These are phyloP conservation scores for Penicillium crystallinum DNA, from an alignment of 495 filamentous ascomycete genomes.

Conservation along the genomic window DNA sequence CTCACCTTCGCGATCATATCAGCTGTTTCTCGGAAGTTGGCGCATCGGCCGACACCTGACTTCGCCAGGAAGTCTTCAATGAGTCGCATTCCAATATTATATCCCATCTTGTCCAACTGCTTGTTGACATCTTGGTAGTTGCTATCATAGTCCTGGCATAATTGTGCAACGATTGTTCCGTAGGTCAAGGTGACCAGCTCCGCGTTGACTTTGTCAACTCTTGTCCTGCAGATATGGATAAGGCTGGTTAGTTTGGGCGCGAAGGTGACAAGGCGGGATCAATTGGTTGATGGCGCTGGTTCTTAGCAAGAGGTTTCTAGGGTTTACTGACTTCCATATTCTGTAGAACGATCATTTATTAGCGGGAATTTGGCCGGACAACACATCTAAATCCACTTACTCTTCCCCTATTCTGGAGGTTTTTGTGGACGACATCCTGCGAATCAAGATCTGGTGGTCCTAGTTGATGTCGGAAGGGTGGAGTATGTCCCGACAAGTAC, in stretches of 20 bases:
- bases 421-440: constrained; percentile 66
- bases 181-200: constrained; percentile 97
- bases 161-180: constrained; percentile 92
- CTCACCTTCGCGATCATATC: constrained; percentile 92
- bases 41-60: constrained; percentile 79
- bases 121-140: constrained; percentile 92
- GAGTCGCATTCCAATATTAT: constrained; percentile 92
- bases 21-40: constrained; percentile 90
- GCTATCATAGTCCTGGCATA: constrained; percentile 91
- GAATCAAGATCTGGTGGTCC: not conserved
- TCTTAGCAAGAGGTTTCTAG: constrained; percentile 1
- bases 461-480: not conserved
- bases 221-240: constrained; percentile 39
- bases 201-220: constrained; percentile 73
- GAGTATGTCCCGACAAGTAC: not conserved
- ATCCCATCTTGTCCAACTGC: constrained; percentile 97
- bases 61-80: constrained; percentile 98
- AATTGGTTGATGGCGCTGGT: not conserved
- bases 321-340: constrained; percentile 87
- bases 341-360: constrained; percentile 40
- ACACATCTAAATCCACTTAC: constrained; percentile 51
- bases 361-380: constrained; percentile 24
- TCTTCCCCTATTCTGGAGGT: constrained; percentile 94
- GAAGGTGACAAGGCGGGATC: not conserved
- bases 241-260: constrained; percentile 7